A percentile compares a stretch with the other conserved stretches of the same genome.
Evolutionary conservation across 352 stramenopile species (phyloP).

Genomic region (Phytophthora kernoviae): DNA sequence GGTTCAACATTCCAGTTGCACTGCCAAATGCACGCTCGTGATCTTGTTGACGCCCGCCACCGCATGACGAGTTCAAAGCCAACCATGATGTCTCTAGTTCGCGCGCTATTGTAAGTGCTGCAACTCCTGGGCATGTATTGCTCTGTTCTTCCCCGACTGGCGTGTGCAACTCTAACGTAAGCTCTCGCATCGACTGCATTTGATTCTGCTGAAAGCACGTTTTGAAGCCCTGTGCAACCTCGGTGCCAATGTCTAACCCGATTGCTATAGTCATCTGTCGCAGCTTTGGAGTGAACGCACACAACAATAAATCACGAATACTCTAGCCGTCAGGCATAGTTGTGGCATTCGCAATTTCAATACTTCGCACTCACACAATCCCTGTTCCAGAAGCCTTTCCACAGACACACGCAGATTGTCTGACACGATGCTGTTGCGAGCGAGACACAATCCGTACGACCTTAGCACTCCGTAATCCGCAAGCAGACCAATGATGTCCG

Average conservation of each 20-base stretch:
- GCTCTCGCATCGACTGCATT: slow-evolving; percentile 25
- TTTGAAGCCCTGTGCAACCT: slow-evolving; percentile 2
- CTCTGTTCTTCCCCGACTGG: slow-evolving; percentile 8
- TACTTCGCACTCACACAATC: slow-evolving; percentile 48
- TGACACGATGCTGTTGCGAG: slow-evolving; percentile 7
- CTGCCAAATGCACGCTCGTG: slow-evolving; percentile 3
- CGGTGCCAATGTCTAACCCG: slow-evolving; percentile 2
- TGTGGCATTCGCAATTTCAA: slow-evolving; percentile 44
- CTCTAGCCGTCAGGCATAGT: slow-evolving; percentile 9
- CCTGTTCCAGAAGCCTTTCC: slow-evolving; percentile 43
- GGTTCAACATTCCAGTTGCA: slow-evolving; percentile 6
- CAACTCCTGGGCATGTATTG: background rate
- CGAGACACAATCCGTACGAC: slow-evolving; percentile 22
- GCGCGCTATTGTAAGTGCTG: slow-evolving; percentile 12
- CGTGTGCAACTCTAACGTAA: slow-evolving; percentile 30
- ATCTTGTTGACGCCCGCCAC: slow-evolving; percentile 1
- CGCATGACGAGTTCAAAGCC: slow-evolving; percentile 4
- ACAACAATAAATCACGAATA: slow-evolving; percentile 26
- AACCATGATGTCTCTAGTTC: slow-evolving; percentile 31
- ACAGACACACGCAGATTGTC: slow-evolving; percentile 25
- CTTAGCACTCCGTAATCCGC: slow-evolving; percentile 30
- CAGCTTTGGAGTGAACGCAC: slow-evolving; percentile 23
- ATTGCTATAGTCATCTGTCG: slow-evolving; percentile 27
- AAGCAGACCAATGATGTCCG: slow-evolving; percentile 25
- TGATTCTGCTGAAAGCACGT: slow-evolving; percentile 16